Conservation (phyloP, 768 basidiomycete genomes). For the Xanthoconium purpureum region DNA sequence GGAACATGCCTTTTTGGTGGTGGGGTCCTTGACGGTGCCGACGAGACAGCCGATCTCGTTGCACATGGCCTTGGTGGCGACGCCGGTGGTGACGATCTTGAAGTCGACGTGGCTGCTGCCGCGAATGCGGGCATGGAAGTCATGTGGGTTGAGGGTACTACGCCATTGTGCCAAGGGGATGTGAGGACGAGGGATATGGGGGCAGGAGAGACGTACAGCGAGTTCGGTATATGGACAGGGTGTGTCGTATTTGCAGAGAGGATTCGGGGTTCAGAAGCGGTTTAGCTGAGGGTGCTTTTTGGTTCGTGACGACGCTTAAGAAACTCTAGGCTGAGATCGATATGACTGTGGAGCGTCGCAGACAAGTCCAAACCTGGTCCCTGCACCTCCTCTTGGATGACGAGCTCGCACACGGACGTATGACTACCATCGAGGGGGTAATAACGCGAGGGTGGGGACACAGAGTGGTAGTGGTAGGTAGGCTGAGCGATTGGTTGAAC, state of each 20-base stretch:
- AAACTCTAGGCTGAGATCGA: constrained; percentile 38
- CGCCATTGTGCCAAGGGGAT: constrained; percentile 46
- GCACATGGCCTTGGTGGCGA: constrained; percentile 94
- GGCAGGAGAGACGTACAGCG: constrained; percentile 31
- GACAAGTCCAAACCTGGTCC: constrained; percentile 33
- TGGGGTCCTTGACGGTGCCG: constrained; percentile 72
- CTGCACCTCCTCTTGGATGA: constrained; percentile 29
- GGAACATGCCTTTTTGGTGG: constrained; percentile 71
- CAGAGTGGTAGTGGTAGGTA: no score
- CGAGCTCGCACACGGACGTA: constrained; percentile 29
- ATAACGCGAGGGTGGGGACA: constrained; percentile 19
- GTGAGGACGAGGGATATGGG: constrained; percentile 12
- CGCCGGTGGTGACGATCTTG: constrained; percentile 95
- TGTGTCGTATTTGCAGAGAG: constrained; percentile 64
- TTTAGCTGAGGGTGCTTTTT: constrained; percentile 41
- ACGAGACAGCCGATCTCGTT: constrained; percentile 97
- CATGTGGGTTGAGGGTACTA: constrained; percentile 58
- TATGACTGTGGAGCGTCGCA: constrained; percentile 30
- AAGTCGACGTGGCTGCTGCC: constrained; percentile 87
- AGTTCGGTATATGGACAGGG: constrained; percentile 54
- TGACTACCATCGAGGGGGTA: constrained; percentile 5
- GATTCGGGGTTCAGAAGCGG: constrained; percentile 48
- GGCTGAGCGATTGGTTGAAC: no score
- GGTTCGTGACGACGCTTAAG: constrained; percentile 66
- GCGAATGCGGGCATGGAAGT: constrained; percentile 70